Conservation (phyloP, 2,329 filamentous ascomycete species). For the Onygena corvina region DNA sequence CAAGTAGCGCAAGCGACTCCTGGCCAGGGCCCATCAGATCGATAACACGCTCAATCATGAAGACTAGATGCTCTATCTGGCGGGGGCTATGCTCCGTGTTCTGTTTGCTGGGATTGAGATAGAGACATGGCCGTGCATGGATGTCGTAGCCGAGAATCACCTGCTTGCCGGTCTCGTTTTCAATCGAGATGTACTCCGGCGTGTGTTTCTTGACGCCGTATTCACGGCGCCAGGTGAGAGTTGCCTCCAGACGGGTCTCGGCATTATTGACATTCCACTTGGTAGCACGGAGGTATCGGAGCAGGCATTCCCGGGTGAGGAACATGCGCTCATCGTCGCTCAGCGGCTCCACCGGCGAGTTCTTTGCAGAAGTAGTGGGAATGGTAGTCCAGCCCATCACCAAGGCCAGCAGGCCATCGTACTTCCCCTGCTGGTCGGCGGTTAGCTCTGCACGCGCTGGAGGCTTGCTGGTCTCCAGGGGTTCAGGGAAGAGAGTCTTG, state of each 20-base stretch:
- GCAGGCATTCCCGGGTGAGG: constrained; percentile 80
- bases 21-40: constrained; percentile 79
- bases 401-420: constrained; percentile 59
- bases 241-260: constrained; percentile 64
- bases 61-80: constrained; percentile 88
- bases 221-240: constrained; percentile 77
- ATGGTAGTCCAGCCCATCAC: constrained; percentile 62
- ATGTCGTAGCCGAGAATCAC: constrained; percentile 79
- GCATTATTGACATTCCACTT: constrained; percentile 75
- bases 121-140: constrained; percentile 73
- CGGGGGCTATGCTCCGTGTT: constrained; percentile 79
- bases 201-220: constrained; percentile 67
- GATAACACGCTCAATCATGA: constrained; percentile 83
- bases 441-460: constrained; percentile 50
- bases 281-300: constrained; percentile 84
- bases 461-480: constrained; percentile 48
- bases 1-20: constrained; percentile 73
- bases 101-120: constrained; percentile 78
- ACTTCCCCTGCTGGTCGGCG: constrained; percentile 68
- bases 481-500: constrained; percentile 48
- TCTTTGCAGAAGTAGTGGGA: constrained; percentile 50
- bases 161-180: constrained; percentile 96
- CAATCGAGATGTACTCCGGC: constrained; percentile 75
- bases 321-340: constrained; percentile 74
- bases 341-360: constrained; percentile 49